Base-by-base conservation (phyloP, 2,329 filamentous ascomycete species). In the Cladosporium sphaerospermum region DNA sequence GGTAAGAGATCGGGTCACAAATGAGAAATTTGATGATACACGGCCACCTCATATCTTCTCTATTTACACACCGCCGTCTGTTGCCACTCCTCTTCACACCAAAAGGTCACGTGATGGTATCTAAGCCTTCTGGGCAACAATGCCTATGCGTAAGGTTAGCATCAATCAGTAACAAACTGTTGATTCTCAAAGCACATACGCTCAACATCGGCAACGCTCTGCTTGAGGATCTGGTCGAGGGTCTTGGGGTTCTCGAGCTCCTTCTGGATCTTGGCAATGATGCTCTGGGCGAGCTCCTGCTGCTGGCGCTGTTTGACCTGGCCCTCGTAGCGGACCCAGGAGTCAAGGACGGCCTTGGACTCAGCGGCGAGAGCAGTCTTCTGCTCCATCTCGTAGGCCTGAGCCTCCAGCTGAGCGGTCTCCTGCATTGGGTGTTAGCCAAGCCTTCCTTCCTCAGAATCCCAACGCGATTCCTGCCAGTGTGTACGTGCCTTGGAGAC, bases 221-320 rank as follows among this genome's bases (percentile, higher is more conserved):
- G 93, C 78, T 93, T 87, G 65, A 99, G 84, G 69, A 99, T 96
- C 79, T 96, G 90, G 81, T 96, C 89, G 67, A 99, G 85, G 62
- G 86, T 82, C 84, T 91, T 97, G 73, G 95, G 93, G 82, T 88
- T 96, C 82, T 96, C 89, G 55, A 99, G 84, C 82, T 97, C 92
- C 84, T 97, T 97, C 76, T 88, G 86, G 71, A 97, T 93, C 84
- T 96, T 99, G 80, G 87, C 84, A 69, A 99, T 97, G 75, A 99
- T 80, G 73, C 78, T 83, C 71, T 95, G 85, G 61, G 93, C 89
- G 62, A 99, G 84, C 82, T 99, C 93, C 76, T 82, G 86, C 83
- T 99, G 93, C 81, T 99, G 90, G 73, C 93, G 87, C 80, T 92
- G 87, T 88, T 97, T 99, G 70, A 99, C 91, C 81, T 97, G 93